A percentile compares a stretch with the other conserved stretches of the same genome.
Evolutionary conservation across 495 filamentous ascomycete species (phyloP).

Genomic region (Tuber microsphaerosporum): DNA sequence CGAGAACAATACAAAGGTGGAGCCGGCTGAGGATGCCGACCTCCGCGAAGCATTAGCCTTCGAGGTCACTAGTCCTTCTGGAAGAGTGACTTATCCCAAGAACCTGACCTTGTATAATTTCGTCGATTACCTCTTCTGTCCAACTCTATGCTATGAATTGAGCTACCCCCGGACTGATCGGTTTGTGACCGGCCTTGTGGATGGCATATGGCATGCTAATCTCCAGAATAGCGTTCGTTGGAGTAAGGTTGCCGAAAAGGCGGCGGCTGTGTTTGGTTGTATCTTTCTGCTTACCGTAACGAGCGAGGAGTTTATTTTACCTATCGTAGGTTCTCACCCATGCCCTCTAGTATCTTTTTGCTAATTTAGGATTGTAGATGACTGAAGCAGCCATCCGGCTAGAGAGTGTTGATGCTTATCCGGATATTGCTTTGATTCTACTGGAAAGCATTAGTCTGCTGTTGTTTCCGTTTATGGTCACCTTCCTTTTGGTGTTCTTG

Average conservation of each 20-base stretch:
- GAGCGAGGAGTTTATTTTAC: constrained; percentile 92
- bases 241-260: constrained; percentile 76
- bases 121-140: constrained; percentile 80
- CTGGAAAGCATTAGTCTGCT: constrained; percentile 89
- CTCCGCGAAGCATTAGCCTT: constrained; percentile 81
- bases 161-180: constrained; percentile 76
- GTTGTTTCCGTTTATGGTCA: constrained; percentile 95
- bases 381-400: constrained; percentile 65
- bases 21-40: constrained; percentile 45
- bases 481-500: constrained; percentile 87
- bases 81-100: constrained; percentile 79
- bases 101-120: constrained; percentile 81
- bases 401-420: constrained; percentile 50
- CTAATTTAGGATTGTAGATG: constrained; percentile 24
- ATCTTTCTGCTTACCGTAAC: constrained; percentile 89
- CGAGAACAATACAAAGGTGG: constrained; percentile 34
- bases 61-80: constrained; percentile 82
- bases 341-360: not conserved
- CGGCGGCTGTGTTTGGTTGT: constrained; percentile 86
- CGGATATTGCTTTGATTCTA: constrained; percentile 69
- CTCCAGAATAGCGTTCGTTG: constrained; percentile 53
- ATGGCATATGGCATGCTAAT: not conserved
- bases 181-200: constrained; percentile 5
- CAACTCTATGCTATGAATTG: constrained; percentile 93
- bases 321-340: constrained; percentile 53